Base-by-base conservation (phyloP, 2,329 filamentous ascomycete genomes). In the Aspergillus costaricaensis region DNA sequence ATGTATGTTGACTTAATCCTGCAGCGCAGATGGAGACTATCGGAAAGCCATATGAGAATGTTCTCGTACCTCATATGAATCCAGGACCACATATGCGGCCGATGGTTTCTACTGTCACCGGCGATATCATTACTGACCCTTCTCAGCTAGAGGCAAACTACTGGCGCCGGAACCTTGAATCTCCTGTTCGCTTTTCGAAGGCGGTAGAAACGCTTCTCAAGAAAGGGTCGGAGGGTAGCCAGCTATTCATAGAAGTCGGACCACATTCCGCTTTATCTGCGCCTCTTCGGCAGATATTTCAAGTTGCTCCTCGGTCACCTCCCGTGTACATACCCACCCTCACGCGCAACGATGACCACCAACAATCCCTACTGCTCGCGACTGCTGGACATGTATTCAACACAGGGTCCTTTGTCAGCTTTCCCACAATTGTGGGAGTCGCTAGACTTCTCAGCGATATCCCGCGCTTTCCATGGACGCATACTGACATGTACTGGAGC, bases 221-320 rank as follows among this genome's bases (percentile, higher is more conserved):
- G 4, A 19, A 48, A 14, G 4, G 27, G 5, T 14, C 30, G 10
- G 38, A 36, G 7, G 5, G 43, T n/a, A 21, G 61, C 0, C 61
- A 71, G 21, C 43, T 72, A 1, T 52, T 70, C 1, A 12, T 76
- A 1, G 72, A 76, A 57, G 58, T 74, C 38, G 75, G 77, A 0
- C 75, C 77, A 1, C 76, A 79, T 57, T 68, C 71, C 17, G 70
- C 74, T 0, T 66, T 80, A 1, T 64, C 63, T 5, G 74, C 72
- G 0, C 77, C 77, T 1, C 3, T 70, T 4, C 51, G 60, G 2
- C 65, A 71, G 32, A 67, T 68, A 2, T 36, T 65, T 3, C 38
- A 58, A 8, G 3, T 14, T 17, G 4, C 9, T 21, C 41, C 32
- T 9, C 44, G 32, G 3, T 23, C 36, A 19, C 39, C 48, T 19